Evolutionary conservation across 2,329 filamentous ascomycete genomes (phyloP).

Genomic region (Calycina herbarum): DNA sequence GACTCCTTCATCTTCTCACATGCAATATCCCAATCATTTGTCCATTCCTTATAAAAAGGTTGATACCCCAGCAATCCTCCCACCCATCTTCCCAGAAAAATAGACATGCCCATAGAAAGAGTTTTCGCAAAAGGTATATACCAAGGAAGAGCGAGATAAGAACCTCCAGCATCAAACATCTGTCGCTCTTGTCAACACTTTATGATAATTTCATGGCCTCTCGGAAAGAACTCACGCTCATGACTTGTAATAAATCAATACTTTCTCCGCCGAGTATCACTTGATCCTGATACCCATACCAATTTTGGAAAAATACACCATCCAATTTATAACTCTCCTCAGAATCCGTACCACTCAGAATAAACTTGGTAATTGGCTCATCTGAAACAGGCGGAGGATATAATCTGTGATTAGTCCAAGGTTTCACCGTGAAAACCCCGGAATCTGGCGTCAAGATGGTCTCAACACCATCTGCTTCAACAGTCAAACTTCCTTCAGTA

Average conservation of each 20-base stretch:
- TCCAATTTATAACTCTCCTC: slow-evolving; percentile 37
- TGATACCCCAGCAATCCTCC: slow-evolving; percentile 11
- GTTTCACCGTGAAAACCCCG: slow-evolving; percentile 34
- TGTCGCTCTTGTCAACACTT: background rate
- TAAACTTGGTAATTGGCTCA: slow-evolving; percentile 24
- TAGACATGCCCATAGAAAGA: background rate
- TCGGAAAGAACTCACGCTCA: slow-evolving; percentile 3
- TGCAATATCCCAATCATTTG: slow-evolving; percentile 13
- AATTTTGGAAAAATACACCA: slow-evolving; percentile 41
- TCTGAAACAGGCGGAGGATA: slow-evolving; percentile 27
- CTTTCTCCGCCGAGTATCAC: background rate
- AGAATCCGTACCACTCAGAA: slow-evolving; percentile 32
- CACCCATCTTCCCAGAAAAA: slow-evolving; percentile 11
- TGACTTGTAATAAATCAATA: slow-evolving; percentile 9
- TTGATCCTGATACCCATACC: slow-evolving; percentile 35
- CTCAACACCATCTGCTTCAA: slow-evolving; percentile 36
- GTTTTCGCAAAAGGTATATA: slow-evolving; percentile 6
- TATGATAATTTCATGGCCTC: too few relatives aligned
- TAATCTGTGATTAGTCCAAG: slow-evolving; percentile 32
- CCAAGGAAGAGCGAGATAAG: slow-evolving; percentile 10
- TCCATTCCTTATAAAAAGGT: slow-evolving; percentile 10
- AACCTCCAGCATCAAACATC: slow-evolving; percentile 13
- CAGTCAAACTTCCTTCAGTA: slow-evolving; percentile 31
- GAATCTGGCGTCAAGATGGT: slow-evolving; percentile 32
- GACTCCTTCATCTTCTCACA: slow-evolving; percentile 9